Evolutionary conservation across 225 moss, liverwort and hornwort species (phyloP), one percentile per base, ranked within the genome.

Genomic region (Straminergon stramineum): DNA sequence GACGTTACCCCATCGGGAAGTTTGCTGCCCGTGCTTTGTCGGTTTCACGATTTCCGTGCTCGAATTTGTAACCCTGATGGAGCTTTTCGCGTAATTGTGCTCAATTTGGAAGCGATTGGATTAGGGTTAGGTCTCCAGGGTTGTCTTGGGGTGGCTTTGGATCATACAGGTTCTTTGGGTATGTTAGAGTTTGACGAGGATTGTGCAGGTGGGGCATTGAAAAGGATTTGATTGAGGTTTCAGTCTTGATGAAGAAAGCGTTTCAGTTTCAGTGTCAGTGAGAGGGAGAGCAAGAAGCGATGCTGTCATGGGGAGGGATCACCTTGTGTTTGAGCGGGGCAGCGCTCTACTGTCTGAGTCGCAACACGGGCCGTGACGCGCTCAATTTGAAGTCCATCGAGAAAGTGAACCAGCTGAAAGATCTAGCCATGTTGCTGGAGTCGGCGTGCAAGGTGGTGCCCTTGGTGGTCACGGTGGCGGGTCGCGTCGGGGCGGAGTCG

Each of bases 221-320:
- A 60, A 35, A 65, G 70, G 80, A 87, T 51, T 78, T 86, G 79
- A 83, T 84, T 43, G 6, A 57, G 61, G 35, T 62, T 28, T 6
- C 18, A 17, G 61, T 63, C 48, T 89, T 87, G 64, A 91, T 91
- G 91, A 86, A 55, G 86, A 82, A 82, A 91, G 85, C 15, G 35
- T 51, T 74, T 62, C 30, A 9, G 81, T 75, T 74, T 62, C 30
- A 9, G 81, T 75, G 75, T 31, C 51, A 81, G 85, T 87, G 88
- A 76, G 51, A 66, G 86, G 48, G 58, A 60, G 55, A 37, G 75
- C 7, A 63, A 48, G 52, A 67, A 79, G 81, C 27, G 81, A 98
- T 99, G 98, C 87, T 99, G 74, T 96, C 98, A 28, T 99, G 98
- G 98, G 94, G 98, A 81, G 98, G 98, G 32, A 94, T 99, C 56